Evolutionary conservation across 129 eudicot species (phyloP).

Genomic region (Arctium minus): DNA sequence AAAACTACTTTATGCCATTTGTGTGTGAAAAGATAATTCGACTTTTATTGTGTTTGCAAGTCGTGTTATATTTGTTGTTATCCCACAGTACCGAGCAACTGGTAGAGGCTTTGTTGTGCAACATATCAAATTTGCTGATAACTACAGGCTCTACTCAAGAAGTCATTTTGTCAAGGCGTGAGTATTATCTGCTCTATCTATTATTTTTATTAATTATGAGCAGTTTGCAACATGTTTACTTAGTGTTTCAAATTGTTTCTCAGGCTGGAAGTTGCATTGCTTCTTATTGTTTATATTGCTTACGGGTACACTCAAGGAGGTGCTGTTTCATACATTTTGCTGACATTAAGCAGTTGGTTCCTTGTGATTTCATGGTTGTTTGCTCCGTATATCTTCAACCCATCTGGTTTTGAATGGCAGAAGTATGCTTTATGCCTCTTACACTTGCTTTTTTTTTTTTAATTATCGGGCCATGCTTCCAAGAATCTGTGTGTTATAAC

Average conservation of each 20-base stretch:
- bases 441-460: not conserved
- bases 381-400: constrained; percentile 96
- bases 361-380: constrained; percentile 96
- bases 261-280: constrained; percentile 97
- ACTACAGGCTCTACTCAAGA: constrained; percentile 94
- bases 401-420: constrained; percentile 99
- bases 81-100: constrained; percentile 86
- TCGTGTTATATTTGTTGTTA: not conserved
- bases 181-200: constrained; percentile 26
- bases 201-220: not conserved
- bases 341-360: constrained; percentile 97
- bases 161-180: constrained; percentile 99
- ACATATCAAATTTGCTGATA: constrained; percentile 95
- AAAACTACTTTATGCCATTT: not conserved
- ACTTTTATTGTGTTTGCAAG: not conserved
- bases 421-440: constrained; percentile 52
- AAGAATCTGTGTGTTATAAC: not conserved
- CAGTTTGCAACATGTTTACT: not conserved
- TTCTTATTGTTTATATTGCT: constrained; percentile 74
- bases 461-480: not conserved
- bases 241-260: not conserved
- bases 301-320: constrained; percentile 82
- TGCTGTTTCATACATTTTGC: constrained; percentile 63
- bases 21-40: not conserved
- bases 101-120: constrained; percentile 98